These are phyloP conservation scores for Backusella mclennaniae DNA, from an alignment of 192 early-diverging fungal species.

Conservation along the genomic window DNA sequence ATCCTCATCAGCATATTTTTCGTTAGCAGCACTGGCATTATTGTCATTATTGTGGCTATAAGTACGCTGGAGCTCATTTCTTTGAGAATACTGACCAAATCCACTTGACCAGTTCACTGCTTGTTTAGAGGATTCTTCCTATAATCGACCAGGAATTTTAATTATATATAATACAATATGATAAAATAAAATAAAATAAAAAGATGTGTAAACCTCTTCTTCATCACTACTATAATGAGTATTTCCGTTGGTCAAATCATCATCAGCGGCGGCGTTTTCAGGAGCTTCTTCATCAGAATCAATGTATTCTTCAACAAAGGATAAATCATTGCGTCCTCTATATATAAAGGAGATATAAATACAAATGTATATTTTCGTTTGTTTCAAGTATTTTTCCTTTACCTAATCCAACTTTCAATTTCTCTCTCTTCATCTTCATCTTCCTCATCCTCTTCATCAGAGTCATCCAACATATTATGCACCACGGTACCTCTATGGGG, in stretches of 20 bases:
- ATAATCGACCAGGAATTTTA: not conserved
- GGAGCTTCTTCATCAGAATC: not conserved
- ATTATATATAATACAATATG: not conserved
- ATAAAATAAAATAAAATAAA: not conserved
- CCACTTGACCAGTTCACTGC: not conserved
- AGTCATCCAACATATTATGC: not conserved
- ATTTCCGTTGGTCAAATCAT: not conserved
- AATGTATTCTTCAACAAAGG: not conserved
- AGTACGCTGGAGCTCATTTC: not conserved
- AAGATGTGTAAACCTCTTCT: not conserved
- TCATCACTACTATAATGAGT: not conserved
- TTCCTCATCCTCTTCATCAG: not conserved
- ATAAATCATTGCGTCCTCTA: slow-evolving; percentile 7
- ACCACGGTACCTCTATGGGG: not conserved
- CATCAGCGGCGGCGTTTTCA: not conserved
- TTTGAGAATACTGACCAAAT: not conserved
- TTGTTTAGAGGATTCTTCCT: not conserved
- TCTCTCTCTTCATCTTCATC: slow-evolving; percentile 2
- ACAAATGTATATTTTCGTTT: not conserved
- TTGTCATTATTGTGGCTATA: not conserved
- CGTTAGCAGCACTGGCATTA: not conserved
- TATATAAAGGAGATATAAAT: not conserved
- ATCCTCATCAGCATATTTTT: not conserved
- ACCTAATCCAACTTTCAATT: not conserved
- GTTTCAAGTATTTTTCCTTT: not conserved